Evolutionary conservation across 148 eudicot species (phyloP), one percentile per base, ranked within the genome.

Genomic region (Rhododendron molle): DNA sequence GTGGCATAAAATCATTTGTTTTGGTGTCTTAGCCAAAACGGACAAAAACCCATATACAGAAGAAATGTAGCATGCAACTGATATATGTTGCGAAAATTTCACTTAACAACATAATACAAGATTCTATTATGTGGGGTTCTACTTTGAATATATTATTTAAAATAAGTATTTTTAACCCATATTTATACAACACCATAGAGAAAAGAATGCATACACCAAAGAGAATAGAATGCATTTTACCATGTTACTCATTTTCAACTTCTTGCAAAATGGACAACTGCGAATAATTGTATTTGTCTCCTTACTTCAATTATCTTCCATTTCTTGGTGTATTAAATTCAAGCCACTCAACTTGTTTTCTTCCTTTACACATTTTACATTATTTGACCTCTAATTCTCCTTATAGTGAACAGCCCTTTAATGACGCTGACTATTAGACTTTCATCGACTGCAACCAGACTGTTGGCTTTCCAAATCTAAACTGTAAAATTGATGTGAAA

Each of bases 61-160:
- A 60, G 52, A 62, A 82, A 82, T 82, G 54, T 83, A 26, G 38
- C 60, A 28, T 62, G 46, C 11, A 62, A 62, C 54, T 83, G 52
- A 69, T 82, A 32, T 67, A 34, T 26, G 15, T 47, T 20, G 28
- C 9, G 16, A 43, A 21, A 79, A 43, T 20, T 36, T 40, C 16
- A 79, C 12, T 4, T 49, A 47, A 79, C 13, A 79, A 30, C 16
- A 80, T 15, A n/a, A 49, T 30, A 20, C 50, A 30, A 54, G 56
- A 80, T 26, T 30, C 12, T 47, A 78, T n/a, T 46, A 78, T 47
- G 16, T 32, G 44, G 32, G 58, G 21, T 47, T 47, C 36, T 78
- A 7, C 28, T 78, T n/a, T 12, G 14, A 23, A 78, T 46, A 46
- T 38, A 81, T 14, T 28, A 7, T 18, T 71, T 13, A 3, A 28